phyloP scores from a whole-genome alignment of 2,329 filamentous ascomycete species.

The Aspergillus brasiliensis region DNA sequence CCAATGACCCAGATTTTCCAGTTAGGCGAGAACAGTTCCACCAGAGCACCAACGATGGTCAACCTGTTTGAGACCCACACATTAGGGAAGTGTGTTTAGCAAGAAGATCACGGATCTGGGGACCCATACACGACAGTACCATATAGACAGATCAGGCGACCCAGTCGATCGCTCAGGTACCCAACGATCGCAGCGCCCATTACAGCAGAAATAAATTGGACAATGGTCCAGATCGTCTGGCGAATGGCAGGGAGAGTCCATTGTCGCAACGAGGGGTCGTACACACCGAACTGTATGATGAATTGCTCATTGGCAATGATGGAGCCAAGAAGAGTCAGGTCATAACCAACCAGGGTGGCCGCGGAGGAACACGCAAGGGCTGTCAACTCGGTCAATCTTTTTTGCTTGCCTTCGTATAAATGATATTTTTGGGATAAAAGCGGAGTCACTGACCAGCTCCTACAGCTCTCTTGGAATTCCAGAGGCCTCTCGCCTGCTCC shows the following conservation, averaged over 20 bases:
- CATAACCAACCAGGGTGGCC: neutral
- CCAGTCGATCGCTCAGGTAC: neutral
- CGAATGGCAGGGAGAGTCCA: neutral
- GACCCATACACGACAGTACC: neutral
- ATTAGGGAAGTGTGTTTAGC: neutral
- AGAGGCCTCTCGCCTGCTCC: no score
- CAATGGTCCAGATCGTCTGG: neutral
- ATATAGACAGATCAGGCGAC: neutral
- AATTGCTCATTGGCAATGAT: neutral
- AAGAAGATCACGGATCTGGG: neutral
- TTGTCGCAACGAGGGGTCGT: neutral
- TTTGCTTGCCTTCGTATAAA: no score
- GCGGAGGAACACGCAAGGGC: neutral
- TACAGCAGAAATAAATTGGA: neutral
- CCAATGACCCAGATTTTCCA: neutral
- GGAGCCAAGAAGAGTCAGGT: neutral
- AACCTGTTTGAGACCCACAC: neutral
- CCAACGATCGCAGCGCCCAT: neutral
- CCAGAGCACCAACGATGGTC: neutral
- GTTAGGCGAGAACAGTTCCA: neutral
- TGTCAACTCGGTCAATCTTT: neutral
- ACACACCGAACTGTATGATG: neutral
- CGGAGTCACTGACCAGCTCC: no score
- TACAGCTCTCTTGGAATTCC: no score
- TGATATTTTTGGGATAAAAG: no score